Evolutionary conservation across 2,329 filamentous ascomycete species (phyloP).

Genomic region (Volutella citrinella): DNA sequence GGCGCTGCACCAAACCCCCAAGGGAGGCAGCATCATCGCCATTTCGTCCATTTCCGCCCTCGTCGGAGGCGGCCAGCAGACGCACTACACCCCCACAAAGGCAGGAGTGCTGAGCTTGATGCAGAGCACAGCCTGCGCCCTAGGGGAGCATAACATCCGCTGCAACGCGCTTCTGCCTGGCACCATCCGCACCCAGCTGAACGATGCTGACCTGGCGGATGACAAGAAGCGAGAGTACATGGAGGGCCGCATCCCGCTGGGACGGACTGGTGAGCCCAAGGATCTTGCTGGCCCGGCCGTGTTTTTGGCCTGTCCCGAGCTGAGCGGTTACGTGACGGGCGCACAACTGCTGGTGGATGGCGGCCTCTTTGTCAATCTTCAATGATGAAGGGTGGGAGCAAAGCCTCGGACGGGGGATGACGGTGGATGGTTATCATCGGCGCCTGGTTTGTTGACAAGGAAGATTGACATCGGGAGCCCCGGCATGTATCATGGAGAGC

Average conservation of each 20-base stretch:
- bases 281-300: constrained; percentile 83
- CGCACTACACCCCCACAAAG: constrained; percentile 87
- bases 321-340: constrained; percentile 80
- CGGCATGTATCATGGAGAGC: too few relatives aligned
- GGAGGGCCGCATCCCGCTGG: constrained; percentile 77
- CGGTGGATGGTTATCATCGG: too few relatives aligned
- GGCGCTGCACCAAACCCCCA: constrained; percentile 57
- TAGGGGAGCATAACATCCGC: constrained; percentile 72
- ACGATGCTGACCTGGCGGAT: constrained; percentile 76
- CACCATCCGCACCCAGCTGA: constrained; percentile 80
- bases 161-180: constrained; percentile 84
- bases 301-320: constrained; percentile 74
- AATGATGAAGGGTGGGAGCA: constrained; percentile 44
- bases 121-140: constrained; percentile 76
- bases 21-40: constrained; percentile 77
- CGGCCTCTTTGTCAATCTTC: constrained; percentile 84
- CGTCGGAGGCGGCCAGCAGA: constrained; percentile 74
- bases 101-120: constrained; percentile 78
- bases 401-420: constrained; percentile 14
- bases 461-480: too few relatives aligned
- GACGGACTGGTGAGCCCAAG: constrained; percentile 65
- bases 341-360: constrained; percentile 85
- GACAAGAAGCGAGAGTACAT: constrained; percentile 71
- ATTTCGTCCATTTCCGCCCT: constrained; percentile 71
- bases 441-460: too few relatives aligned